Conservation (phyloP, 2,329 filamentous ascomycete species). For the Myriosclerotinia scirpicola region DNA sequence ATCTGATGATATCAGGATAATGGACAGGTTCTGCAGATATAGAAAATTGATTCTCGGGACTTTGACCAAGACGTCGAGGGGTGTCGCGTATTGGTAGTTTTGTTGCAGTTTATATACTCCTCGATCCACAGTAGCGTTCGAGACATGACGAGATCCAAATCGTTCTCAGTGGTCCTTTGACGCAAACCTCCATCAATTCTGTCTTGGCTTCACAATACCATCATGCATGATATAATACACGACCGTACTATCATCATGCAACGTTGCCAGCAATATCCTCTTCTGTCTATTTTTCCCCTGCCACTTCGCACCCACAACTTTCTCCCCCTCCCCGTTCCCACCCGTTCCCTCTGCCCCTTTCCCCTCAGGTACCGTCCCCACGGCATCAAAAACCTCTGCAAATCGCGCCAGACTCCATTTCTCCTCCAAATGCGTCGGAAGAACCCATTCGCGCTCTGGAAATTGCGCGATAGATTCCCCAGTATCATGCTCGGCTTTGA, state of each 20-base stretch:
- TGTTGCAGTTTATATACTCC: no score
- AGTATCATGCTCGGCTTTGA: slow-evolving; percentile 58
- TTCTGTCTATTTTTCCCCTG: slow-evolving; percentile 55
- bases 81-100: background rate
- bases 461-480: slow-evolving; percentile 49
- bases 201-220: slow-evolving; percentile 81
- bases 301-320: slow-evolving; percentile 45
- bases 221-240: slow-evolving; percentile 85
- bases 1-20: background rate
- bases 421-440: slow-evolving; percentile 71
- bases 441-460: slow-evolving; percentile 71
- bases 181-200: slow-evolving; percentile 57
- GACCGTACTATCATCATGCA: slow-evolving; percentile 78
- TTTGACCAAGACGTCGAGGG: background rate
- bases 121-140: background rate
- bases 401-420: slow-evolving; percentile 68
- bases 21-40: background rate
- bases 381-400: slow-evolving; percentile 67
- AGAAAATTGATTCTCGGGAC: background rate
- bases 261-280: slow-evolving; percentile 69
- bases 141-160: background rate
- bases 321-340: slow-evolving; percentile 29
- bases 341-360: slow-evolving; percentile 28
- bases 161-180: background rate
- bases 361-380: slow-evolving; percentile 48